These are phyloP conservation scores for Aeminium ludgeri DNA, from an alignment of 495 filamentous ascomycete genomes.

Conservation along the genomic window DNA sequence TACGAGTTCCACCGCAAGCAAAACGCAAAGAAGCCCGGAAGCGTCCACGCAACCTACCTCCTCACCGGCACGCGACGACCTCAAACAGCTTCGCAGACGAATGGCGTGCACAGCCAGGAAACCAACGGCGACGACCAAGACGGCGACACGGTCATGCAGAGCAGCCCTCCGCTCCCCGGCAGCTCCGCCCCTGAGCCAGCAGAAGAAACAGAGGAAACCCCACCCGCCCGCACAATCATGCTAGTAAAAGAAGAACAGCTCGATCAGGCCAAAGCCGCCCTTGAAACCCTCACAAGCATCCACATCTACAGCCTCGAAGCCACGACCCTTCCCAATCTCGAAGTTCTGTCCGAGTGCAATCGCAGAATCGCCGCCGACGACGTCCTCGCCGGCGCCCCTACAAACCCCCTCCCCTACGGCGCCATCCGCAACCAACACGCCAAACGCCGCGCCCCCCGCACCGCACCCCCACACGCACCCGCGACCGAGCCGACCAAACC, in stretches of 20 bases:
- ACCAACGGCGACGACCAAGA: too few species aligned
- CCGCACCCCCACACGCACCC: slow-evolving; percentile 9
- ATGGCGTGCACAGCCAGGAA: slow-evolving; percentile 24
- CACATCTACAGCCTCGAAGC: slow-evolving; percentile 79
- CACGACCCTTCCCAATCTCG: slow-evolving; percentile 54
- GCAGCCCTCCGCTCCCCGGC: slow-evolving; percentile 41
- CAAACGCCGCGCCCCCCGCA: slow-evolving; percentile 35
- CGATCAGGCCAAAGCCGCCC: slow-evolving; percentile 50
- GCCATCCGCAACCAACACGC: slow-evolving; percentile 49
- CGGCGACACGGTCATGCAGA: slow-evolving; percentile 60
- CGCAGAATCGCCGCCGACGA: slow-evolving; percentile 38
- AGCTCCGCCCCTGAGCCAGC: slow-evolving; percentile 42
- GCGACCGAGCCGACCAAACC: slow-evolving; percentile 1
- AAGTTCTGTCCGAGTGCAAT: slow-evolving; percentile 51
- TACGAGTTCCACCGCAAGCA: slow-evolving; percentile 72
- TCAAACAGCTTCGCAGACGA: slow-evolving; percentile 12
- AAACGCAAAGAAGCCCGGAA: slow-evolving; percentile 56
- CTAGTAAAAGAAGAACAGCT: slow-evolving; percentile 68
- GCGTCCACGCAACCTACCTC: slow-evolving; percentile 76
- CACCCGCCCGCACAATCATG: slow-evolving; percentile 41
- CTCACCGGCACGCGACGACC: slow-evolving; percentile 42
- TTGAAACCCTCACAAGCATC: slow-evolving; percentile 53
- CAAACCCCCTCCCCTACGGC: too few species aligned
- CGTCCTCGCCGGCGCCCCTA: too few species aligned
- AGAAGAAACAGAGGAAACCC: slow-evolving; percentile 21